Conservation (phyloP, 768 basidiomycete genomes). For the Nidula microcarpa region DNA sequence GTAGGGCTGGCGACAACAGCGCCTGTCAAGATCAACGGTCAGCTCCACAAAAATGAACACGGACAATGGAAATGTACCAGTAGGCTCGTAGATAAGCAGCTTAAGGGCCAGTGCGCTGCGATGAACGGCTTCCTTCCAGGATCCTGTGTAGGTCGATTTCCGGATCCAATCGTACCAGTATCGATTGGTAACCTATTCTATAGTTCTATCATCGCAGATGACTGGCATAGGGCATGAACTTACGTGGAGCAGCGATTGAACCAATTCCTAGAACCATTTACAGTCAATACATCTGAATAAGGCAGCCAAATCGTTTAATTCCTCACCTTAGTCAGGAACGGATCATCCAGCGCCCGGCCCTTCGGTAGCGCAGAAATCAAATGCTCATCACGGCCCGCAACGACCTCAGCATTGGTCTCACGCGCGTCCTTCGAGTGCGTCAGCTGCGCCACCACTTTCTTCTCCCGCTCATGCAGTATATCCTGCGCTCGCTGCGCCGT, state of each 20-base stretch:
- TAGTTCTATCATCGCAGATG: not conserved
- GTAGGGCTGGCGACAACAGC: constrained; percentile 95
- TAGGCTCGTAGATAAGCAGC: constrained; percentile 89
- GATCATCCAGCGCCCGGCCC: constrained; percentile 56
- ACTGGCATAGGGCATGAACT: constrained; percentile 9
- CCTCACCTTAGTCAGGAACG: constrained; percentile 59
- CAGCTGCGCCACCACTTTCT: not conserved
- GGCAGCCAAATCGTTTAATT: not conserved
- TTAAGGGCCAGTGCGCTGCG: constrained; percentile 93
- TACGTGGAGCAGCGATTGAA: constrained; percentile 57
- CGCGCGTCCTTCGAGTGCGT: not conserved
- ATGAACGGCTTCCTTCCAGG: constrained; percentile 95
- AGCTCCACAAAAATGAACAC: not conserved
- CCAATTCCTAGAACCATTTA: constrained; percentile 38
- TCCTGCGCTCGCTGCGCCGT: not conserved
- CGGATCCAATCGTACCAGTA: constrained; percentile 92
- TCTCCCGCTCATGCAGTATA: not conserved
- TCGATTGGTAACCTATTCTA: constrained; percentile 54
- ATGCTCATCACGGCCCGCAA: not conserved
- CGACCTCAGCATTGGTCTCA: constrained; percentile 1
- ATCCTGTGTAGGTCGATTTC: constrained; percentile 84
- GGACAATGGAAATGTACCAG: constrained; percentile 37
- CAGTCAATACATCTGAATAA: not conserved
- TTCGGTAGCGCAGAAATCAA: constrained; percentile 30
- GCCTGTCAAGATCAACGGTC: constrained; percentile 33